Evolutionary conservation across 306 rosid genomes (phyloP).

Genomic region (Hippophae rhamnoides): DNA sequence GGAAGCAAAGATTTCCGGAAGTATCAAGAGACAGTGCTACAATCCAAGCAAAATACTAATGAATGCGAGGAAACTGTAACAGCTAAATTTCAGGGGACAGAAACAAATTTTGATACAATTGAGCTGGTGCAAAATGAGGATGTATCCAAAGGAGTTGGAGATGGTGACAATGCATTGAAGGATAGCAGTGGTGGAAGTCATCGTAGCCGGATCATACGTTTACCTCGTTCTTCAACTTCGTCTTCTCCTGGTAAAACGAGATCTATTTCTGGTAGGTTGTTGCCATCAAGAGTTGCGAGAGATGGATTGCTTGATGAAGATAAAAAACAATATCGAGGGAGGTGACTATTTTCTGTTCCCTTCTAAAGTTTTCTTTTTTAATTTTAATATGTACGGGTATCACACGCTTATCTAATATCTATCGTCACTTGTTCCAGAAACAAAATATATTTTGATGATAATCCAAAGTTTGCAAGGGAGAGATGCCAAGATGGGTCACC

Average conservation of each 20-base stretch:
- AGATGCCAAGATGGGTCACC: slow-evolving; percentile 52
- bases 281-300: slow-evolving; percentile 42
- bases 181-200: slow-evolving; percentile 41
- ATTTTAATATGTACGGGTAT: background rate
- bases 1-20: slow-evolving; percentile 20
- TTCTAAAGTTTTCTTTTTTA: background rate
- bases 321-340: slow-evolving; percentile 48
- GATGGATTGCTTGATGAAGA: slow-evolving; percentile 47
- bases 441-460: slow-evolving; percentile 43
- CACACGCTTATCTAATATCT: slow-evolving; percentile 7
- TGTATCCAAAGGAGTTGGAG: slow-evolving; percentile 28
- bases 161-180: slow-evolving; percentile 42
- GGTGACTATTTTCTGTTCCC: slow-evolving; percentile 39
- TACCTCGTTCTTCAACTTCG: slow-evolving; percentile 36
- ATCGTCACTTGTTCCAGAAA: slow-evolving; percentile 43
- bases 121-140: slow-evolving; percentile 30
- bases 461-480: slow-evolving; percentile 55
- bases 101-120: slow-evolving; percentile 29
- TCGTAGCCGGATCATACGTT: slow-evolving; percentile 58
- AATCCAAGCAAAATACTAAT: slow-evolving; percentile 16
- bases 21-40: slow-evolving; percentile 24
- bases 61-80: slow-evolving; percentile 29
- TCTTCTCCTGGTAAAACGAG: slow-evolving; percentile 53
- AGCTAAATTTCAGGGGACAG: slow-evolving; percentile 26
- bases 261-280: slow-evolving; percentile 34